Evolutionary conservation across 2,329 filamentous ascomycete genomes (phyloP), one percentile per base, ranked within the genome.

Genomic region (Ilyonectria mors-panacis): DNA sequence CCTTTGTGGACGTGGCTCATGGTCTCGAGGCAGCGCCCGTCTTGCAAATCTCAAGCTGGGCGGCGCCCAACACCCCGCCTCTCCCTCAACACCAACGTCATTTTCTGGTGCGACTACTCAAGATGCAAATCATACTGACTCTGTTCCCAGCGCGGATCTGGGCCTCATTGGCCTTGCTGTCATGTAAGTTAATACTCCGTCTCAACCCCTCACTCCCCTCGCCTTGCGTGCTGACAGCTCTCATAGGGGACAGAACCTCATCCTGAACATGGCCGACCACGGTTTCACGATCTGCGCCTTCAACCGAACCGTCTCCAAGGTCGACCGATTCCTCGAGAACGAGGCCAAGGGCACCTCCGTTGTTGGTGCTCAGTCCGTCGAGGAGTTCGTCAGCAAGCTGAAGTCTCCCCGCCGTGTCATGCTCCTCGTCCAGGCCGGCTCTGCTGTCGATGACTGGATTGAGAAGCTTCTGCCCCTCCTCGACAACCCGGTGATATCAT

Each of bases 261-360:
- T 96, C 83, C 85, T 96, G 80, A 96, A 96, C 85, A 93, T 92
- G 86, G 93, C 93, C 78, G 93, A 96, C 83, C 91, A 95, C 79
- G 93, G 95, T 80, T 98, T 97, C 91, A 98, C 94, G 82, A 94
- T 99, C 80, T 93, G 95, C 85, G 96, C 95, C 77, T 99, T 93
- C 91, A 99, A 99, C 92, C 93, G 96, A 85, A 99, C 96, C 78
- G 94, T 98, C 77, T 91, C 94, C 85, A 99, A 99, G 91, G 96
- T 99, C 84, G 95, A 98, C 88, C 89, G 89, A 77, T 97, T 97
- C 90, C 86, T 97, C 76, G 92, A 88, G 74, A 95, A 97, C 85
- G 93, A 95, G 86, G 93, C 93, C 82, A 94, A 95, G 89, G 93
- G 95, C 88, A 98, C 97, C 90, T 93, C 94, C 78, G 93, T 99